Percentiles rank a stretch among this genome's conserved stretches.
These are phyloP conservation scores for Kodamaea kakaduensis DNA, from an alignment of 805 yeast species.

Conservation along the genomic window DNA sequence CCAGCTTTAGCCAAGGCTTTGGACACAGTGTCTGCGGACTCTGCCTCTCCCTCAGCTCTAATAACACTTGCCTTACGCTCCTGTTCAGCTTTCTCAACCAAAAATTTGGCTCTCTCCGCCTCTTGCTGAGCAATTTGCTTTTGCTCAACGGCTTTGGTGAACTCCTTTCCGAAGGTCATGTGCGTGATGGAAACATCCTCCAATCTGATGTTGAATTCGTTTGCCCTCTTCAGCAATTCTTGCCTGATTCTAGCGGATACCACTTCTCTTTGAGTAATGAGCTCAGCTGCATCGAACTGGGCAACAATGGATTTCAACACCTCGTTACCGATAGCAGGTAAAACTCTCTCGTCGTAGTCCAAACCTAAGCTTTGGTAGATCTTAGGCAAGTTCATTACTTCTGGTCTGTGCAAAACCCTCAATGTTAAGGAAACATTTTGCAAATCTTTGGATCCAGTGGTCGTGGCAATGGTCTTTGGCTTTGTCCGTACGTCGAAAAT, in stretches of 20 bases:
- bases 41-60: constrained; percentile 99
- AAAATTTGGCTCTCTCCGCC: constrained; percentile 92
- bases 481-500: constrained; percentile 91
- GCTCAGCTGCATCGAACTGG: constrained; percentile 93
- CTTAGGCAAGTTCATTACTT: constrained; percentile 71
- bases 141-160: constrained; percentile 97
- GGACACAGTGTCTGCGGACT: constrained; percentile 92
- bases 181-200: constrained; percentile 98
- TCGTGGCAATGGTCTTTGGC: constrained; percentile 88
- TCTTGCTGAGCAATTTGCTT: constrained; percentile 99
- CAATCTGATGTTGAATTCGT: constrained; percentile 82
- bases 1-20: constrained; percentile 92
- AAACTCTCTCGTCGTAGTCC: constrained; percentile 92
- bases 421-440: constrained; percentile 93
- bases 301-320: constrained; percentile 87
- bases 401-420: constrained; percentile 93
- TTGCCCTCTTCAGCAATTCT: constrained; percentile 78
- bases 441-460: constrained; percentile 95
- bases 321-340: constrained; percentile 91
- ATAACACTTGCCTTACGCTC: constrained; percentile 92
- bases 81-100: constrained; percentile 92
- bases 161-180: constrained; percentile 93
- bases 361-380: constrained; percentile 89
- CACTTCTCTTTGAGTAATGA: constrained; percentile 94
- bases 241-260: constrained; percentile 85